These are phyloP conservation scores for Talaromyces sp. DNA, from an alignment of 2,329 filamentous ascomycete genomes.

Conservation along the genomic window DNA sequence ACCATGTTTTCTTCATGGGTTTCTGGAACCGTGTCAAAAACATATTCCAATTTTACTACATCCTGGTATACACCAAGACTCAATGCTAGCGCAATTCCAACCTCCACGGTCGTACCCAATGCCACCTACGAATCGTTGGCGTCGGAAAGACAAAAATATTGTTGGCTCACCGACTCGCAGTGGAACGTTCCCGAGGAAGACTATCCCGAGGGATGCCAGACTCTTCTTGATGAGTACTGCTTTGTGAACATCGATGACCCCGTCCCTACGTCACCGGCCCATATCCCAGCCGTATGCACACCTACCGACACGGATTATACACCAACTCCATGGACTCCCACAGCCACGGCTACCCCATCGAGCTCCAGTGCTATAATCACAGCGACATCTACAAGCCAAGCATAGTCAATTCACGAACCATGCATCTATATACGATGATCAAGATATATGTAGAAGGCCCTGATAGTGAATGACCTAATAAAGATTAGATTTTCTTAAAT, in stretches of 20 bases:
- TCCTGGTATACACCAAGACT: not conserved
- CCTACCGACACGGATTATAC: not conserved
- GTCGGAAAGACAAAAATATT: not conserved
- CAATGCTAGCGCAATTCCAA: not conserved
- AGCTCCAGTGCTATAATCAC: not conserved
- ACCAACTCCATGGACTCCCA: not conserved
- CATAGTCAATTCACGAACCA: not conserved
- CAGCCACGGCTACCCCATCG: not conserved
- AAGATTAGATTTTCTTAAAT: too few relatives aligned
- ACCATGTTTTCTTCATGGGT: not conserved
- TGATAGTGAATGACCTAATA: not conserved
- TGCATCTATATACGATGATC: not conserved
- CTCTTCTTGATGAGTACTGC: conserved; percentile 1
- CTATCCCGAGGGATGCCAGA: not conserved
- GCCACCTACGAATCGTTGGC: not conserved
- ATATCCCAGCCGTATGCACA: not conserved
- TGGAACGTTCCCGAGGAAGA: not conserved
- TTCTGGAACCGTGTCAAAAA: not conserved
- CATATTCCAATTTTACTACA: not conserved
- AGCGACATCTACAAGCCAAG: not conserved
- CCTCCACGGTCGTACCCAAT: not conserved
- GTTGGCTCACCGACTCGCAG: not conserved
- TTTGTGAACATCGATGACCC: not conserved
- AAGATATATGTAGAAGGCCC: not conserved
- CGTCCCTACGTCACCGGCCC: not conserved